Conservation (phyloP, 2,329 filamentous ascomycete species). For the Botrytis porri region DNA sequence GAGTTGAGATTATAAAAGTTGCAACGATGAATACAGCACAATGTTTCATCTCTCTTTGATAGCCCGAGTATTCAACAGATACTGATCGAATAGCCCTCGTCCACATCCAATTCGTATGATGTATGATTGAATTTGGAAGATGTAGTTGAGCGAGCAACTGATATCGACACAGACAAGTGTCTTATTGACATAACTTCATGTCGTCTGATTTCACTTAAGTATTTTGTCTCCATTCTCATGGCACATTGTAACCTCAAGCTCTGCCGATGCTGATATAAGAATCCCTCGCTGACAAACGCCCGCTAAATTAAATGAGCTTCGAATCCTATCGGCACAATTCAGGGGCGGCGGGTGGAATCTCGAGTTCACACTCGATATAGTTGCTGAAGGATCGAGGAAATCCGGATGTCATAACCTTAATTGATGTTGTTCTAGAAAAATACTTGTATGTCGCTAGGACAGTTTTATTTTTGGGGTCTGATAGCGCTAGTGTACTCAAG, state of each 20-base stretch:
- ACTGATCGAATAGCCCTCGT: not conserved
- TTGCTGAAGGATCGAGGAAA: constrained; percentile 6
- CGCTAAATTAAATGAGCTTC: not conserved
- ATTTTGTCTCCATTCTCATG: not conserved
- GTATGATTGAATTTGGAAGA: not conserved
- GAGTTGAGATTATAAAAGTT: not conserved
- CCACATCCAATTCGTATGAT: not conserved
- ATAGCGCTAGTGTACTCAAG: not conserved
- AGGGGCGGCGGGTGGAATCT: not conserved
- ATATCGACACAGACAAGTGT: not conserved
- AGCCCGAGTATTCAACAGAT: not conserved
- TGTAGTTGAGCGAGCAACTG: no score
- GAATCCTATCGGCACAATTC: not conserved
- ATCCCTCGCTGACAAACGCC: not conserved
- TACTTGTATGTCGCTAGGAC: not conserved
- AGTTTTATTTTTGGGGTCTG: not conserved
- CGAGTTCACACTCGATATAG: not conserved
- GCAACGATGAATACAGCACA: not conserved
- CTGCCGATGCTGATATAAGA: not conserved
- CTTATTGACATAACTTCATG: constrained; percentile 4
- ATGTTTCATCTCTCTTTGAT: not conserved
- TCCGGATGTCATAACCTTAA: constrained; percentile 5
- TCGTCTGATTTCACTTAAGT: not conserved
- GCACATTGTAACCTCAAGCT: not conserved
- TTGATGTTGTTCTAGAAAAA: not conserved